Conservation (phyloP, 2,329 filamentous ascomycete species). For the Nemania serpens region DNA sequence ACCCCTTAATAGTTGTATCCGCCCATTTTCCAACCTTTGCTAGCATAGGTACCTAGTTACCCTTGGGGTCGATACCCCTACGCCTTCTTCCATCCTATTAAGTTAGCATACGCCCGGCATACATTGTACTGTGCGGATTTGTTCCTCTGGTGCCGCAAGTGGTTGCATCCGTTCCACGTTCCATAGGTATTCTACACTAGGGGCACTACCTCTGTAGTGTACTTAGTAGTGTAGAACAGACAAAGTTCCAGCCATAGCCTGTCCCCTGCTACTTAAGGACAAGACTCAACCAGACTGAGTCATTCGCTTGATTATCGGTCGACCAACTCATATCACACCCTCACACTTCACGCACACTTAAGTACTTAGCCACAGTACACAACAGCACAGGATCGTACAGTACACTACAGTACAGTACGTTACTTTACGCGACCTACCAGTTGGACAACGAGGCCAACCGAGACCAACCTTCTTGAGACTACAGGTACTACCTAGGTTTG, state of each 20-base stretch:
- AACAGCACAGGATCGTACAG: too few species aligned
- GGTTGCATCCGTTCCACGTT: constrained; percentile 1
- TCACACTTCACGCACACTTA: constrained; percentile 3
- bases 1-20: background rate
- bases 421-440: too few species aligned
- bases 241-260: constrained; percentile 4
- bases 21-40: background rate
- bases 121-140: constrained; percentile 10
- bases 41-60: too few species aligned
- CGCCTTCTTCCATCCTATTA: background rate
- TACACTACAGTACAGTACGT: background rate
- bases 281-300: constrained; percentile 34
- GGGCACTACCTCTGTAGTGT: background rate
- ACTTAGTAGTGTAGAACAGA: constrained; percentile 1
- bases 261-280: constrained; percentile 6
- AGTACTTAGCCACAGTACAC: background rate
- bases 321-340: constrained; percentile 24
- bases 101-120: background rate
- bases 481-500: background rate
- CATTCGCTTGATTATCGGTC: constrained; percentile 43
- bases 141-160: background rate
- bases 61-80: too few species aligned
- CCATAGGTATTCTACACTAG: background rate
- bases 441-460: constrained; percentile 1
- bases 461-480: constrained; percentile 3